Base-by-base conservation (phyloP, 148 eudicot genomes). In the Agrostemma githago region DNA sequence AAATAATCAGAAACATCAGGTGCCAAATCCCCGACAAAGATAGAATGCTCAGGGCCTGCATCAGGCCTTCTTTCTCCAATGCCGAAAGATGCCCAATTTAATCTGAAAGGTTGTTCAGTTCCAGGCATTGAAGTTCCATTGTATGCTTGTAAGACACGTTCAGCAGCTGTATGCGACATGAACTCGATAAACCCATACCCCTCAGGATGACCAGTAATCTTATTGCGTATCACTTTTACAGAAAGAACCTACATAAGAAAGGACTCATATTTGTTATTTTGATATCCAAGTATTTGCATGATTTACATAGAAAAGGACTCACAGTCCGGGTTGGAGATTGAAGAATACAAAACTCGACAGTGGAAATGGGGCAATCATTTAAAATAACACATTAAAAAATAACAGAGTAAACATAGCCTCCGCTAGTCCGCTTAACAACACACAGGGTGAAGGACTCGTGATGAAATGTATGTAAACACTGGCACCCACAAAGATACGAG, bases 181-280 rank as follows among this genome's bases (percentile, higher is more conserved):
- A 95, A 95, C 85, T 95, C 99, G 72, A 95, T 88, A 84, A 95
- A 95, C 15, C 99, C 99, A 85, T 95, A 95, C 71, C 98, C 97
- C 82, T 95, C 98, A 5, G 98, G 97, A 78, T 87, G 93, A 15
- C 92, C 88, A n/a, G 97, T 95, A 70, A 87, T 74, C 82, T 92
- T 94, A 86, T 89, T 94, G 4, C 96, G 88, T 71, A 94, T 94
- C 19, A 94, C 88, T 78, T 94, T 94, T 66, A 87, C 88, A 4
- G 98, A 92, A 40, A 92, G 66, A 74, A 95, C 96, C 98, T 94
- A 82, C 62, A 85, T 12, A 54, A 12, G 54, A 26, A 19, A 76
- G 10, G 34, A 56, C 56, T 51, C 56, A 39, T 57, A 74, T 42
- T 17, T 34, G 12, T 69, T 68, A 68, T 8, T 17, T n/a, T 6